A percentile compares a stretch with the other conserved stretches of the same genome.
Conservation (phyloP, 2,329 filamentous ascomycete genomes). For the Colletotrichum salicis region DNA sequence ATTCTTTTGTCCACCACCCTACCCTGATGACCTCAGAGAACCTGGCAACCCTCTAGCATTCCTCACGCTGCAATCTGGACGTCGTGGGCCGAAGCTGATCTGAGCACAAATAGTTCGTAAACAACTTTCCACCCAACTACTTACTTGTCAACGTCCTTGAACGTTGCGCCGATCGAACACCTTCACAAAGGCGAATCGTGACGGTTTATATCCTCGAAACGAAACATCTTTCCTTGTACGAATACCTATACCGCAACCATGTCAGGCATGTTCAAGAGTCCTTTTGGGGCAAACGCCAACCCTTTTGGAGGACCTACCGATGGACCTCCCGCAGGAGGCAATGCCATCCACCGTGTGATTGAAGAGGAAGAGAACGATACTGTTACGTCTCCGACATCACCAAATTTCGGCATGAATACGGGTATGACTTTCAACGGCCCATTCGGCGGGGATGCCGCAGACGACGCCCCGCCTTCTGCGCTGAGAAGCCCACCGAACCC, state of each 20-base stretch:
- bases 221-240: not conserved
- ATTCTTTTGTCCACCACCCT: constrained; percentile 31
- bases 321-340: constrained; percentile 43
- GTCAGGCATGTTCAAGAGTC: constrained; percentile 83
- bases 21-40: constrained; percentile 21
- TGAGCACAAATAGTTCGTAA: constrained; percentile 70
- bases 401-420: constrained; percentile 61
- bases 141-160: constrained; percentile 73
- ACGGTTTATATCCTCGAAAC: not conserved
- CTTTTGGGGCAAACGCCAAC: constrained; percentile 74
- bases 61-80: constrained; percentile 39
- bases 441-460: constrained; percentile 61
- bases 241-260: constrained; percentile 58
- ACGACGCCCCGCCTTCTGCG: constrained; percentile 57
- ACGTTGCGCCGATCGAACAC: constrained; percentile 77
- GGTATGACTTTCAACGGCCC: constrained; percentile 59
- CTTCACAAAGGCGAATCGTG: constrained; percentile 9
- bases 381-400: constrained; percentile 78
- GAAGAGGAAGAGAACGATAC: constrained; percentile 87
- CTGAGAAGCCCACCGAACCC: constrained; percentile 63
- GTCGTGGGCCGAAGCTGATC: constrained; percentile 65
- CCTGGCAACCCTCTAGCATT: constrained; percentile 26
- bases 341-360: constrained; percentile 67
- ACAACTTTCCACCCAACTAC: constrained; percentile 65
- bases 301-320: constrained; percentile 72